Conservation (phyloP, 805 yeast genomes). For the Kodamaea sagamina region DNA sequence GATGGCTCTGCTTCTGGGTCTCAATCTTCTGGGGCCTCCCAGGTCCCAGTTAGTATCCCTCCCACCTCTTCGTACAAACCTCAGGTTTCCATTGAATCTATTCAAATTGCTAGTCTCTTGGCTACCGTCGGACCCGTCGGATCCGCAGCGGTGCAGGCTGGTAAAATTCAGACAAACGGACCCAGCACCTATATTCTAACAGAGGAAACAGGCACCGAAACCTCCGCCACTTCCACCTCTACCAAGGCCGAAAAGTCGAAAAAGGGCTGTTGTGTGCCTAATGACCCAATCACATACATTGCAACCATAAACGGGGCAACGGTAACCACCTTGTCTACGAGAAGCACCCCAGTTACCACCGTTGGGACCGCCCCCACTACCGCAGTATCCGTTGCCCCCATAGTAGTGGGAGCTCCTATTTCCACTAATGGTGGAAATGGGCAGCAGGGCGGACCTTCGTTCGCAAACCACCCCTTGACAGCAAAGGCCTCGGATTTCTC, state of each 20-base stretch:
- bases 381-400: too few relatives aligned
- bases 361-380: too few relatives aligned
- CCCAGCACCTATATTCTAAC: slow-evolving; percentile 6
- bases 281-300: slow-evolving; percentile 2
- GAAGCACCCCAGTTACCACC: background rate
- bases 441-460: slow-evolving; percentile 7
- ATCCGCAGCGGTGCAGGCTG: slow-evolving; percentile 7
- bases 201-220: slow-evolving; percentile 3
- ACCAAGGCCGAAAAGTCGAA: background rate
- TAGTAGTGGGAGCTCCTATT: slow-evolving; percentile 8
- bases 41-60: too few relatives aligned
- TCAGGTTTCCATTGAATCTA: slow-evolving; percentile 3
- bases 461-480: slow-evolving; percentile 14
- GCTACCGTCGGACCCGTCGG: slow-evolving; percentile 15
- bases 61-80: slow-evolving; percentile 3
- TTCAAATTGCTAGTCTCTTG: slow-evolving; percentile 6
- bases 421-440: background rate
- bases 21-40: background rate
- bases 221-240: background rate
- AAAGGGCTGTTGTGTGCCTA: slow-evolving; percentile 4
- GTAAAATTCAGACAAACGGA: slow-evolving; percentile 1
- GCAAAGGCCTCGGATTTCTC: slow-evolving; percentile 14
- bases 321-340: slow-evolving; percentile 2
- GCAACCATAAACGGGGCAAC: slow-evolving; percentile 1
- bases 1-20: slow-evolving; percentile 7